Evolutionary conservation across 441 rosid genomes (phyloP).

Genomic region (Adansonia gregorii): DNA sequence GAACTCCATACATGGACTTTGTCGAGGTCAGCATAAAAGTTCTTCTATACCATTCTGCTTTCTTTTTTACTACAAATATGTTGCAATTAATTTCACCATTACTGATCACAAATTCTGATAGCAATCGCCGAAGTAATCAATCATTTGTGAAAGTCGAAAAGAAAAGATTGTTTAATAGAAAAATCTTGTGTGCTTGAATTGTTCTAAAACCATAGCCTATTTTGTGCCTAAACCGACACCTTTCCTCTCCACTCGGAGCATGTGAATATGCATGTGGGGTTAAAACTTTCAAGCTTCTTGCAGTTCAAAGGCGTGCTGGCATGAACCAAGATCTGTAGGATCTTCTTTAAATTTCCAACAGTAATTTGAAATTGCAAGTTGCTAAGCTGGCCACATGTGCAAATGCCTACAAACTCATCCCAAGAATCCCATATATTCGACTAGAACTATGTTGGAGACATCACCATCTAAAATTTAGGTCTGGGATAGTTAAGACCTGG

Average conservation of each 20-base stretch:
- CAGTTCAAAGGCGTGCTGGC: not conserved
- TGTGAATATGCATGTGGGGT: conserved; percentile 19
- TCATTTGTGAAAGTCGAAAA: not conserved
- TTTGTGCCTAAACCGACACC: not conserved
- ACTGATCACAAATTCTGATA: not conserved
- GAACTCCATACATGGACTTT: conserved; percentile 48
- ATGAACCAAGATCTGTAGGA: conserved; percentile 17
- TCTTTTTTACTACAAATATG: not conserved
- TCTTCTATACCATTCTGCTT: not conserved
- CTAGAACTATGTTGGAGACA: conserved; percentile 10
- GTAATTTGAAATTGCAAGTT: not conserved
- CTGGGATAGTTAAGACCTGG: not conserved
- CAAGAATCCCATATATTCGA: conserved; percentile 11
- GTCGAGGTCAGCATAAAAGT: conserved; percentile 44
- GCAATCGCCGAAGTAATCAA: not conserved
- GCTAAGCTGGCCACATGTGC: conserved; percentile 17
- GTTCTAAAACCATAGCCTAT: not conserved
- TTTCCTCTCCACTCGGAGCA: not conserved
- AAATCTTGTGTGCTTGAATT: not conserved
- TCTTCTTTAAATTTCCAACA: conserved; percentile 1
- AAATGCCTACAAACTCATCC: conserved; percentile 1
- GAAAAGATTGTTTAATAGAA: not conserved
- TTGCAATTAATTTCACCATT: not conserved
- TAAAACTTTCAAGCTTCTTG: not conserved
- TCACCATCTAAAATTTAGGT: not conserved